Evolutionary conservation across 805 yeast species (phyloP).

Genomic region (Torulaspora quercuum): DNA sequence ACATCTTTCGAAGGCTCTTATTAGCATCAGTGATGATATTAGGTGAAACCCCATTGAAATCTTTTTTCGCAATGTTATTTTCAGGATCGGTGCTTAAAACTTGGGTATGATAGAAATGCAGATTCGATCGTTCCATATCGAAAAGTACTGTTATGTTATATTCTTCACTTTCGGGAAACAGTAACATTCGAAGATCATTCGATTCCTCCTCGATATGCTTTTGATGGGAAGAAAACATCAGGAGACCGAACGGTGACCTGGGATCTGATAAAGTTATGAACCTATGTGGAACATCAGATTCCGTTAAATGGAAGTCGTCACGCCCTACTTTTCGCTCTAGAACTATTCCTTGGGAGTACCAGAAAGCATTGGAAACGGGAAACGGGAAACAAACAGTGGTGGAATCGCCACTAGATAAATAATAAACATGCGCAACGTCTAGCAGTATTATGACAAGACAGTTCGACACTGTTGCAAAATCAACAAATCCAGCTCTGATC

Average conservation of each 20-base stretch:
- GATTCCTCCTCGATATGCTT: conserved; percentile 41
- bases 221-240: conserved; percentile 61
- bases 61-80: conserved; percentile 4
- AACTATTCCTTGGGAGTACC: conserved; percentile 65
- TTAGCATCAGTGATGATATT: conserved; percentile 8
- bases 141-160: conserved; percentile 32
- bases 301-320: conserved; percentile 7
- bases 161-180: conserved; percentile 27
- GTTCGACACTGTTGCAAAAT: conserved; percentile 38
- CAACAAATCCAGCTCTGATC: conserved; percentile 58
- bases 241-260: conserved; percentile 64
- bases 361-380: conserved; percentile 53
- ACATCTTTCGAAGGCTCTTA: conserved; percentile 21
- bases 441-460: conserved; percentile 59
- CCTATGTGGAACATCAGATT: conserved; percentile 21
- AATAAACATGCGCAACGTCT: conserved; percentile 62
- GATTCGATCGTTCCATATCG: conserved; percentile 18
- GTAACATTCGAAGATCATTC: conserved; percentile 21
- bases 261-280: conserved; percentile 75
- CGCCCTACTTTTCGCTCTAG: conserved; percentile 46
- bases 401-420: conserved; percentile 51
- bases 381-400: conserved; percentile 70
- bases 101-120: conserved; percentile 29
- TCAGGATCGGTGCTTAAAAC: conserved; percentile 15
- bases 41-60: not conserved